Evolutionary conservation across 2,329 filamentous ascomycete genomes (phyloP), one percentile per base, ranked within the genome.

Genomic region (Pseudogymnoascus pannorum): DNA sequence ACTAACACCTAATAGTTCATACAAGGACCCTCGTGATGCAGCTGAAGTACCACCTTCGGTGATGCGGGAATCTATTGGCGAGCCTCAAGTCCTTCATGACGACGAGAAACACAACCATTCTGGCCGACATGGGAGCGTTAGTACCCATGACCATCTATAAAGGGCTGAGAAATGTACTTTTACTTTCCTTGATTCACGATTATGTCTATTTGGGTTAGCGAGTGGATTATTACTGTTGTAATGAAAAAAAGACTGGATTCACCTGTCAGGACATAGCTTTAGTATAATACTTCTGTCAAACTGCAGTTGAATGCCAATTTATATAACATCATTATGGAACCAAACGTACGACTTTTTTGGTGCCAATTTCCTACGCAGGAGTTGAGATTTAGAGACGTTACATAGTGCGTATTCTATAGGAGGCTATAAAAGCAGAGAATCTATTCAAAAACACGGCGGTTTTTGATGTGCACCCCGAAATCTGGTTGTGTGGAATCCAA

Each of bases 21-120:
- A 20, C 36, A 60, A 38, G 40, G 81, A 84, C 54, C 81, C 81
- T 3, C 79, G 76, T 16, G 82, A 85, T 64, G 81, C 82, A 1
- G 74, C 82, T 0, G 81, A 85, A 68, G 81, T 84, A 0, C 81
- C 82, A 1, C 82, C 82, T 4, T 84, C 81, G 1, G 77, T 80
- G 0, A 51, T 85, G 63, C 73, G 74, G 57, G 72, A 78, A 66
- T 75, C 78, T 51, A 64, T 82, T 36, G 81, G 80, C 2, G 74
- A 72, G 1, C 78, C 81, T 0, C 60, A 68, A 1, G 68, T 81
- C n/a, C 72, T 74, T 51, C 80, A 83, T 59, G 75, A 71, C 1
- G 76, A 82, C 38, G 64, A 68, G 4, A 35, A 59, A 0, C 77
- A 83, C 59, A 74, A 77, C 11, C 79, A 76, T 1, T 73, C 72